phyloP scores from a whole-genome alignment of 768 basidiomycete genomes.

The Hypholoma fasciculare region DNA sequence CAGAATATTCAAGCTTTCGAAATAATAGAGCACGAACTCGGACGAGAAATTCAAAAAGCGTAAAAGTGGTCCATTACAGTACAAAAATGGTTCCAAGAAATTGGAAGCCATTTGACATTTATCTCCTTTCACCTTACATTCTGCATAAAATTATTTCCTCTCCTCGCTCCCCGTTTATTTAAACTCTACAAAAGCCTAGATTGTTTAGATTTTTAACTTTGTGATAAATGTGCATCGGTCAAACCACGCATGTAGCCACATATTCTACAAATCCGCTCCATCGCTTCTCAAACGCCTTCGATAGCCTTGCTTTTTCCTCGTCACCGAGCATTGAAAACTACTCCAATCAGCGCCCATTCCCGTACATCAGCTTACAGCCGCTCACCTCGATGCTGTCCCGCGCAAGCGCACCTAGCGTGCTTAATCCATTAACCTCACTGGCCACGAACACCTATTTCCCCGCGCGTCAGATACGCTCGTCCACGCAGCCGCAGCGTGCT shows the following conservation, averaged over 20 bases:
- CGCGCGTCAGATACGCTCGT: conserved; percentile 1
- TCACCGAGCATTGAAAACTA: conserved; percentile 54
- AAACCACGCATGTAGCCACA: conserved; percentile 13
- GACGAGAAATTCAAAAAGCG: too few relatives aligned
- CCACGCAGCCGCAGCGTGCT: conserved; percentile 1
- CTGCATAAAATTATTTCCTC: too few relatives aligned
- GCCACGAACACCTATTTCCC: conserved; percentile 57
- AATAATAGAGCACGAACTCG: too few relatives aligned
- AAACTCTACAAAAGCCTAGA: too few relatives aligned
- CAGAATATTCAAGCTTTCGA: too few relatives aligned
- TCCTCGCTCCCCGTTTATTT: too few relatives aligned
- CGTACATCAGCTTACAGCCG: neutral
- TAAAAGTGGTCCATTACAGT: too few relatives aligned
- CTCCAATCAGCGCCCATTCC: neutral
- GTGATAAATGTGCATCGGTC: conserved; percentile 17
- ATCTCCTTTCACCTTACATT: too few relatives aligned
- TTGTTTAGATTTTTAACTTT: too few relatives aligned
- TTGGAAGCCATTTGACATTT: too few relatives aligned
- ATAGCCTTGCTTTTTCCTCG: conserved; percentile 44
- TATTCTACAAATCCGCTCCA: conserved; percentile 49
- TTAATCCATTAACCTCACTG: conserved; percentile 66
- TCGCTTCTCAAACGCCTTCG: conserved; percentile 43
- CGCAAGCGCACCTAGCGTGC: conserved; percentile 61
- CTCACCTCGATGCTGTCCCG: conserved; percentile 64
- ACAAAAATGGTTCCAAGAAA: too few relatives aligned